These are phyloP conservation scores for Sporothrix variecibatus DNA, from an alignment of 2,329 filamentous ascomycete species.

Conservation along the genomic window DNA sequence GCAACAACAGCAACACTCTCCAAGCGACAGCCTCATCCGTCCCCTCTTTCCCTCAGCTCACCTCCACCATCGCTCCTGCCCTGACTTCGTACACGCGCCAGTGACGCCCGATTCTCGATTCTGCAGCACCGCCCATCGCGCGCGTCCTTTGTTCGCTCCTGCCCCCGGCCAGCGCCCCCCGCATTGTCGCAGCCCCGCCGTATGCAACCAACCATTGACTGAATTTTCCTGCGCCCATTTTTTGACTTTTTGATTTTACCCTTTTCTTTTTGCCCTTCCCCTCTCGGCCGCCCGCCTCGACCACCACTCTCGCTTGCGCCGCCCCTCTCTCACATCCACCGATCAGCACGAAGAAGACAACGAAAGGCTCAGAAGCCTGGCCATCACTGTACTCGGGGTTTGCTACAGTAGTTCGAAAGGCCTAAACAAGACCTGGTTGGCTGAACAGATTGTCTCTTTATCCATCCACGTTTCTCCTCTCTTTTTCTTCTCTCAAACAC, in stretches of 20 bases:
- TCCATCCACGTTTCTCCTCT: not conserved
- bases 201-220: constrained; percentile 19
- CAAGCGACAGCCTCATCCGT: not conserved
- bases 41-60: not conserved
- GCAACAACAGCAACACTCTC: too few species aligned
- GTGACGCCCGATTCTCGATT: constrained; percentile 6
- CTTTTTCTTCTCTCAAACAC: not conserved
- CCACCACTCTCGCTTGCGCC: not conserved
- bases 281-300: constrained; percentile 13
- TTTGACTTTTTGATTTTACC: not conserved
- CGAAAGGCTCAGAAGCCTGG: not conserved
- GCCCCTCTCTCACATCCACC: constrained; percentile 4
- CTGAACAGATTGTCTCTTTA: not conserved
- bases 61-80: not conserved
- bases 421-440: constrained; percentile 15
- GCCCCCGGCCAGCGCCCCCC: constrained; percentile 16
- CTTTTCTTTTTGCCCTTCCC: not conserved
- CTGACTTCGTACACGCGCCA: not conserved
- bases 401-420: not conserved
- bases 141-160: not conserved
- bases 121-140: not conserved
- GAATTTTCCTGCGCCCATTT: constrained; percentile 1
- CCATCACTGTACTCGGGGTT: not conserved
- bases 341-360: not conserved
- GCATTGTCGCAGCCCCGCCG: constrained; percentile 28